Evolutionary conservation across 2,329 filamentous ascomycete genomes (phyloP).

Genomic region (Talaromyces funiculosus): DNA sequence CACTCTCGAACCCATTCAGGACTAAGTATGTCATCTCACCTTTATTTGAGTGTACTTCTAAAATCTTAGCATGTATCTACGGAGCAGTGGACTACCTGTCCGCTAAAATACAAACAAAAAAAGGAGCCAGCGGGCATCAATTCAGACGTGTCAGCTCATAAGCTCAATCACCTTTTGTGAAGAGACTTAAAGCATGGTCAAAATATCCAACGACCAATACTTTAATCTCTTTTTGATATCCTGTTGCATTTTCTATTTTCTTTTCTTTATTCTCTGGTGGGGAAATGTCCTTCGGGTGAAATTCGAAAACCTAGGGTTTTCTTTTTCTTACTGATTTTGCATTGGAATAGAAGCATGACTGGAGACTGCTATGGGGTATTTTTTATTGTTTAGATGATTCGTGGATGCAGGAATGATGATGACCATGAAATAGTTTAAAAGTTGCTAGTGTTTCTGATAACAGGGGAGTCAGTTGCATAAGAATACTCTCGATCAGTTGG

Average conservation of each 20-base stretch:
- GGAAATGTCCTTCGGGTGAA: background rate
- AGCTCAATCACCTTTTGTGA: background rate
- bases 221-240: slow-evolving; percentile 4
- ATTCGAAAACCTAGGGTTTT: background rate
- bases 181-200: background rate
- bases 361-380: background rate
- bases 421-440: slow-evolving; percentile 14
- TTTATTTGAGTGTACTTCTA: background rate
- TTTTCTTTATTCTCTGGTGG: background rate
- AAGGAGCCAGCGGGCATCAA: background rate
- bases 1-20: slow-evolving; percentile 41
- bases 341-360: slow-evolving; percentile 9
- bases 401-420: slow-evolving; percentile 12
- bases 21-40: slow-evolving; percentile 25
- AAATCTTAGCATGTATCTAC: slow-evolving; percentile 3
- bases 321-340: background rate
- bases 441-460: background rate
- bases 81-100: background rate
- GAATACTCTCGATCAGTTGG: too few species aligned
- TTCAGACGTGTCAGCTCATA: background rate
- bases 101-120: background rate
- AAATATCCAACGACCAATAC: background rate
- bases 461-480: too few species aligned
- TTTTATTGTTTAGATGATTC: slow-evolving; percentile 6
- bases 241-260: background rate